These are phyloP conservation scores for Populus euphratica DNA, from an alignment of 345 rosid genomes.

Conservation along the genomic window DNA sequence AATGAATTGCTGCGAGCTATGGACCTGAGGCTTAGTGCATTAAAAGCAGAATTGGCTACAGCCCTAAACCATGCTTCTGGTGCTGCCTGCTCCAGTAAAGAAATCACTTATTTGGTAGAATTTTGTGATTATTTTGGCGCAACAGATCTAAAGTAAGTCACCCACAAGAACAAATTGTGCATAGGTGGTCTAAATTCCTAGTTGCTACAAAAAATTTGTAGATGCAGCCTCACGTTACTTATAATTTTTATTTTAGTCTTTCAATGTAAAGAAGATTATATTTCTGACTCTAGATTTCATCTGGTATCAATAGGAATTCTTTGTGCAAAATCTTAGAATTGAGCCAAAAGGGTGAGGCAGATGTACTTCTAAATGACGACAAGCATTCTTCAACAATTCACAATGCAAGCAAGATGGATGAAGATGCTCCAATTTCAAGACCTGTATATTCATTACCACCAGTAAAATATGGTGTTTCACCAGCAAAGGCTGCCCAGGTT, in stretches of 20 bases:
- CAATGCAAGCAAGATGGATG: constrained; percentile 23
- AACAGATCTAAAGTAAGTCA: constrained; percentile 48
- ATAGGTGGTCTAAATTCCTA: constrained; percentile 1
- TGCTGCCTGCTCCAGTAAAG: constrained; percentile 37
- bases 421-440: constrained; percentile 28
- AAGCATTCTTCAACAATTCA: constrained; percentile 18
- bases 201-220: constrained; percentile 5
- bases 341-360: constrained; percentile 19
- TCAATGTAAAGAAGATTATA: background rate
- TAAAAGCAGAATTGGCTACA: constrained; percentile 45
- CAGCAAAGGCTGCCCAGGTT: constrained; percentile 58
- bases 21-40: constrained; percentile 52
- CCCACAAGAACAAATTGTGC: constrained; percentile 3
- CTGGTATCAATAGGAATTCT: constrained; percentile 30
- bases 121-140: constrained; percentile 53
- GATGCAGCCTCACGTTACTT: constrained; percentile 5
- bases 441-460: constrained; percentile 25
- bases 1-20: constrained; percentile 57
- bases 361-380: constrained; percentile 17
- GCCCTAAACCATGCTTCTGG: constrained; percentile 40
- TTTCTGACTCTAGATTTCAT: background rate
- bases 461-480: constrained; percentile 56
- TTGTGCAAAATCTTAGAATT: constrained; percentile 29
- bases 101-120: constrained; percentile 33
- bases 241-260: background rate